Evolutionary conservation across 371 early-diverging fungal species (phyloP).

Genomic region (Mortierella sp.): DNA sequence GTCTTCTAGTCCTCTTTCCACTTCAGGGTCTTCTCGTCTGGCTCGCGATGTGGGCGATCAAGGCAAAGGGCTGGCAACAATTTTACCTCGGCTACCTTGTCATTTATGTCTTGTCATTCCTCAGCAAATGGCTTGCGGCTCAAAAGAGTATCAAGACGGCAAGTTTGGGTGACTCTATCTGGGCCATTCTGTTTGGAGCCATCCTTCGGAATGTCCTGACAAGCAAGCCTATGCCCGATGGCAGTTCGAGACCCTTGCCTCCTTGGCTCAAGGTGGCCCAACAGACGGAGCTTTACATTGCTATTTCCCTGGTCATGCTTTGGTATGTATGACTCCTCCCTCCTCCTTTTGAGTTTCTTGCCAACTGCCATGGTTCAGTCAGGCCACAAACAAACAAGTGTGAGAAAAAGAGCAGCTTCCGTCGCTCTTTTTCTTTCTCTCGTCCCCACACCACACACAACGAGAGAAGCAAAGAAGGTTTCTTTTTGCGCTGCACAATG

Average conservation of each 20-base stretch:
- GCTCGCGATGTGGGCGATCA: slow-evolving; percentile 57
- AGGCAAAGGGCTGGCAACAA: slow-evolving; percentile 54
- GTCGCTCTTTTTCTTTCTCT: background rate
- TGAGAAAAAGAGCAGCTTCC: too few species aligned
- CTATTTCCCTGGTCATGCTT: slow-evolving; percentile 65
- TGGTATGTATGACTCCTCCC: slow-evolving; percentile 44
- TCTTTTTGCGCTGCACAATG: background rate
- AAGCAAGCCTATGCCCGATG: slow-evolving; percentile 43
- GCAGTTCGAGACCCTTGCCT: slow-evolving; percentile 54
- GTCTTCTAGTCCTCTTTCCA: slow-evolving; percentile 61
- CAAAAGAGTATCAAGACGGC: slow-evolving; percentile 60
- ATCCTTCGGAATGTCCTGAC: slow-evolving; percentile 59
- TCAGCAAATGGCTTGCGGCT: slow-evolving; percentile 68
- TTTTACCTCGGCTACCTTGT: slow-evolving; percentile 62
- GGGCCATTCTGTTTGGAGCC: slow-evolving; percentile 71
- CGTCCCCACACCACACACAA: background rate
- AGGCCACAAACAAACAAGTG: too few species aligned
- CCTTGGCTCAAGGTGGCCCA: slow-evolving; percentile 67
- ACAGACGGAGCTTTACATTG: slow-evolving; percentile 71
- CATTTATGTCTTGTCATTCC: slow-evolving; percentile 59
- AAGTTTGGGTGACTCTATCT: slow-evolving; percentile 68
- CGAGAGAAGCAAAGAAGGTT: background rate
- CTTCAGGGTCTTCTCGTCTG: slow-evolving; percentile 62
- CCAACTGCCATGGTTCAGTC: too few species aligned
- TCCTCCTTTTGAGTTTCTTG: background rate